Conservation (phyloP, 108 stramenopile genomes). For the Skeletonema menzelii region DNA sequence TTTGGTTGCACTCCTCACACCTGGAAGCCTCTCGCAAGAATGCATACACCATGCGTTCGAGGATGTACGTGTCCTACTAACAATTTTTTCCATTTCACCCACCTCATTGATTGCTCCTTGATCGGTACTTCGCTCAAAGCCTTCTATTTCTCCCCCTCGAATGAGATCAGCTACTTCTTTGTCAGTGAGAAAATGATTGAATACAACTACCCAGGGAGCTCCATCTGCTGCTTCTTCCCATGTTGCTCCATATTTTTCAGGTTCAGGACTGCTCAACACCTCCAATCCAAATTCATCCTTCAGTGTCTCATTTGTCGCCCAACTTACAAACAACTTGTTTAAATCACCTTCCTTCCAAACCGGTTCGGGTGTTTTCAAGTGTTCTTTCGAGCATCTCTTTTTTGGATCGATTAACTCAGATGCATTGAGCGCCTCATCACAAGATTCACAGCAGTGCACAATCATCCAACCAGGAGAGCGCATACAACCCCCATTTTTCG, state of each 20-base stretch:
- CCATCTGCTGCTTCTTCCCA: slow-evolving; percentile 38
- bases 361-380: slow-evolving; percentile 53
- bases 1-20: slow-evolving; percentile 41
- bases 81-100: slow-evolving; percentile 63
- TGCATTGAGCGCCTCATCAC: slow-evolving; percentile 56
- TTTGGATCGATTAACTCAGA: slow-evolving; percentile 50
- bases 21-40: slow-evolving; percentile 44
- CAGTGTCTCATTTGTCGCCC: slow-evolving; percentile 47
- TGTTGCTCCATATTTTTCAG: slow-evolving; percentile 28
- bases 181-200: slow-evolving; percentile 56
- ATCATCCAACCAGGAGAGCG: slow-evolving; percentile 65
- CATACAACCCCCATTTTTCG: slow-evolving; percentile 46
- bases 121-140: slow-evolving; percentile 54
- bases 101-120: slow-evolving; percentile 52
- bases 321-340: slow-evolving; percentile 50
- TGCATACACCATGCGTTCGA: slow-evolving; percentile 64
- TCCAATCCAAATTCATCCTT: slow-evolving; percentile 33
- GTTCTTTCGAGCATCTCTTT: slow-evolving; percentile 51
- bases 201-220: slow-evolving; percentile 60
- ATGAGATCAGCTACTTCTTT: slow-evolving; percentile 51
- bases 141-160: slow-evolving; percentile 39
- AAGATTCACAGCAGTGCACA: slow-evolving; percentile 62
- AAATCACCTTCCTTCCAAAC: slow-evolving; percentile 71
- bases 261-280: slow-evolving; percentile 32
- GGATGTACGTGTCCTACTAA: slow-evolving; percentile 64